These are phyloP conservation scores for Trametes villosa DNA, from an alignment of 768 basidiomycete genomes.

Conservation along the genomic window DNA sequence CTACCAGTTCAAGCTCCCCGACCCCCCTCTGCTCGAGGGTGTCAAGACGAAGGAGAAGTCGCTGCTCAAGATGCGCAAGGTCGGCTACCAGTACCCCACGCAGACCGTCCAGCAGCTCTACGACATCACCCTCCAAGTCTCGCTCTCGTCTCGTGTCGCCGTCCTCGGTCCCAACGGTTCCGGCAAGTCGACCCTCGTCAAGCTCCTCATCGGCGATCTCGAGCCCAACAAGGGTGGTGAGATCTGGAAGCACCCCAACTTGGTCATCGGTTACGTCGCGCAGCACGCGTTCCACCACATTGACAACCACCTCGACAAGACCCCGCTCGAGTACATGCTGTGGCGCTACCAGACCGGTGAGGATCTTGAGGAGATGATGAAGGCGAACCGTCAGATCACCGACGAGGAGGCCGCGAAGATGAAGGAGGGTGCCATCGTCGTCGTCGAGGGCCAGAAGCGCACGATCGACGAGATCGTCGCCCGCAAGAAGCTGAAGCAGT, in stretches of 20 bases:
- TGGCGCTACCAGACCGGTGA: conserved; percentile 99
- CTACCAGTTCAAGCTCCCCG: conserved; percentile 98
- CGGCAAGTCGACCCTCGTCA: conserved; percentile 97
- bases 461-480: conserved; percentile 87
- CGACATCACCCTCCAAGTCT: conserved; percentile 96
- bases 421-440: conserved; percentile 88
- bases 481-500: conserved; percentile 99
- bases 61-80: conserved; percentile 95
- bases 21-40: conserved; percentile 96
- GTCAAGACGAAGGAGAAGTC: conserved; percentile 99
- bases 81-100: conserved; percentile 95
- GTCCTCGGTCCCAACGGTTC: conserved; percentile 99
- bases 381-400: conserved; percentile 85
- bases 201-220: conserved; percentile 94
- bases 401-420: conserved; percentile 93
- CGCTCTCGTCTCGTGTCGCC: conserved; percentile 97
- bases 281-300: conserved; percentile 99
- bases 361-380: conserved; percentile 95
- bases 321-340: conserved; percentile 97
- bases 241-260: conserved; percentile 99
- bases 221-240: conserved; percentile 96
- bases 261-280: conserved; percentile 99
- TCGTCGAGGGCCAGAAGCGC: conserved; percentile 95
- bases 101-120: conserved; percentile 86
- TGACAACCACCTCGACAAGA: conserved; percentile 98